A percentile compares a stretch with the other conserved stretches of the same genome.
Evolutionary conservation across 768 basidiomycete species (phyloP).

Genomic region (Russula vinacea): DNA sequence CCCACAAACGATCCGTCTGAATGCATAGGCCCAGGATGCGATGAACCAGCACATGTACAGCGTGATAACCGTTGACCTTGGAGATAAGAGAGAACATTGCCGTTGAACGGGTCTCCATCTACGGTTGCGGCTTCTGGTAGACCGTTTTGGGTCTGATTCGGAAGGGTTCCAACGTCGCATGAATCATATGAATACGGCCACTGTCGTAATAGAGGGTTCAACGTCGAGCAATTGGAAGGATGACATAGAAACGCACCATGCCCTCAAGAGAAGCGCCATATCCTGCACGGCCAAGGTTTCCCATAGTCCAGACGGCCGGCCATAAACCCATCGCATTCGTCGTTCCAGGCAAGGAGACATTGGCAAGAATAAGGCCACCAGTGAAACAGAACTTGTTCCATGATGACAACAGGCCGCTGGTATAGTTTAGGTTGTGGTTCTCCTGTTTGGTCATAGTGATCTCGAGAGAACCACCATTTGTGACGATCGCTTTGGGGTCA

Average conservation of each 20-base stretch:
- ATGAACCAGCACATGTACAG: slow-evolving; percentile 42
- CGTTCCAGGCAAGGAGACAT: slow-evolving; percentile 65
- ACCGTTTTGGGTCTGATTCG: slow-evolving; percentile 77
- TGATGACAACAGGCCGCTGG: slow-evolving; percentile 27
- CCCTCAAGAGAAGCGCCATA: slow-evolving; percentile 87
- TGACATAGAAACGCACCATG: slow-evolving; percentile 46
- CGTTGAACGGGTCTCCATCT: slow-evolving; percentile 55
- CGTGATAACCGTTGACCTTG: slow-evolving; percentile 59
- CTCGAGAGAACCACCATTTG: slow-evolving; percentile 42
- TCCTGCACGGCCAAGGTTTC: slow-evolving; percentile 82
- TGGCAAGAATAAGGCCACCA: slow-evolving; percentile 72
- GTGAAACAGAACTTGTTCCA: slow-evolving; percentile 95
- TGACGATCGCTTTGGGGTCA: slow-evolving; percentile 62
- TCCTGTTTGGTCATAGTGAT: slow-evolving; percentile 56
- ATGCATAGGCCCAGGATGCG: slow-evolving; percentile 52
- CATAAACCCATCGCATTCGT: slow-evolving; percentile 63
- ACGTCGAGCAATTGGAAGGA: background rate
- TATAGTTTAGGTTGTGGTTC: slow-evolving; percentile 65
- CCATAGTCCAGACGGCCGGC: slow-evolving; percentile 82
- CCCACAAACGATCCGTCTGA: slow-evolving; percentile 58
- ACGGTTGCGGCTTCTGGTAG: slow-evolving; percentile 56
- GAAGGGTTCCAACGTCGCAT: slow-evolving; percentile 89
- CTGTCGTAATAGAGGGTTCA: slow-evolving; percentile 36
- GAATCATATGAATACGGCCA: slow-evolving; percentile 82
- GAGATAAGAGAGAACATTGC: slow-evolving; percentile 68